phyloP scores from a whole-genome alignment of 1,139 yeast genomes.

The Casaregolazyma suthepensis region DNA sequence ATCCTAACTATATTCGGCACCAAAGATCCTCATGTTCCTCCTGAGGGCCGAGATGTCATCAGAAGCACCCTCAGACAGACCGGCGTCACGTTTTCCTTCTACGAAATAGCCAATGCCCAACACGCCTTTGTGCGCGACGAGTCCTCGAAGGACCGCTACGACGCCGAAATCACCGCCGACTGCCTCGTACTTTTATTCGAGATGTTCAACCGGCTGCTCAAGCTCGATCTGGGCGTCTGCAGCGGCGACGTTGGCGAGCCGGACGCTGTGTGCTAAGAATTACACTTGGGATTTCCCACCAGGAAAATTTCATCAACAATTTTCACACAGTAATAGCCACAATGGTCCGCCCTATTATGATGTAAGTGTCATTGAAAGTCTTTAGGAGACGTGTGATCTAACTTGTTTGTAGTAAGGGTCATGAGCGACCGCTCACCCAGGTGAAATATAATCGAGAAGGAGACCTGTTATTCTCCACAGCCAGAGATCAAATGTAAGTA shows the following conservation, averaged over 20 bases:
- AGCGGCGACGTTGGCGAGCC: constrained; percentile 45
- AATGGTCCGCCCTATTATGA: constrained; percentile 23
- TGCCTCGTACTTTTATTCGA: constrained; percentile 66
- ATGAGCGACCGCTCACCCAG: constrained; percentile 53
- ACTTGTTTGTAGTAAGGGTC: constrained; percentile 25
- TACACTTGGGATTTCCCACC: constrained; percentile 1
- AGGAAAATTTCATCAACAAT: constrained; percentile 5
- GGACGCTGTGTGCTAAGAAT: constrained; percentile 55
- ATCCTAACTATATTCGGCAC: constrained; percentile 68
- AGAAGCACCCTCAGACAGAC: constrained; percentile 55
- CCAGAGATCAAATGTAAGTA: constrained; percentile 65
- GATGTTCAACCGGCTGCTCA: constrained; percentile 62
- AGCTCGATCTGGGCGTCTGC: constrained; percentile 56
- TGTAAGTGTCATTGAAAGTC: constrained; percentile 12
- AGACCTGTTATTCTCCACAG: constrained; percentile 84
- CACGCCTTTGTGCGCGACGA: constrained; percentile 83
- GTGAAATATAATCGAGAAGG: constrained; percentile 94
- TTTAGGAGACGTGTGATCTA: neutral
- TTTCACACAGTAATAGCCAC: neutral
- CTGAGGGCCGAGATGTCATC: constrained; percentile 69
- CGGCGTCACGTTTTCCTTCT: constrained; percentile 58
- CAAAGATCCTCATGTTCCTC: constrained; percentile 74
- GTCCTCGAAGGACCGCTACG: constrained; percentile 69
- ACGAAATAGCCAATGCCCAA: constrained; percentile 73
- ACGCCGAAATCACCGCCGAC: constrained; percentile 63